These are phyloP conservation scores for Sarocladium kiliense DNA, from an alignment of 2,329 filamentous ascomycete genomes.

Conservation along the genomic window DNA sequence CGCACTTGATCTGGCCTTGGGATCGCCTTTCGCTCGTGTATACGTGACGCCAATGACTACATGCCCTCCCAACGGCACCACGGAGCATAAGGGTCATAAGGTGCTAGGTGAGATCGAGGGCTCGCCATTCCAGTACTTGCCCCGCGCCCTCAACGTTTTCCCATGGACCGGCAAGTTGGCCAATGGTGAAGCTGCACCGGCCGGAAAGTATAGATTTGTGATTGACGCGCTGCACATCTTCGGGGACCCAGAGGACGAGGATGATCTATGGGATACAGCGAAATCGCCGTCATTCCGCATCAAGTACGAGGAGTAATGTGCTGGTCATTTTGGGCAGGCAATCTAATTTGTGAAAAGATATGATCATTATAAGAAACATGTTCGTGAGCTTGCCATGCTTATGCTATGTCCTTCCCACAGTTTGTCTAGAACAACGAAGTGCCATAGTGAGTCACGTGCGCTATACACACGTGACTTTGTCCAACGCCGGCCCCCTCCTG, in stretches of 20 bases:
- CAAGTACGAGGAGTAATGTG: conserved; percentile 25
- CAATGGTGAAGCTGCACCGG: conserved; percentile 41
- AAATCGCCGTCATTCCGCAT: conserved; percentile 40
- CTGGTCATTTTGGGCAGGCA: not conserved
- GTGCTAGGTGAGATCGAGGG: conserved; percentile 36
- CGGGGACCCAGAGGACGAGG: conserved; percentile 35
- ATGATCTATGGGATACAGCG: conserved; percentile 40
- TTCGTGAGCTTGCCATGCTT: no score
- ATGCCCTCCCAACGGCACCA: not conserved
- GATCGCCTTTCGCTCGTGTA: conserved; percentile 14
- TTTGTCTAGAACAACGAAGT: no score
- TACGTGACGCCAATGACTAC: conserved; percentile 13
- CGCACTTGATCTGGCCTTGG: conserved; percentile 16
- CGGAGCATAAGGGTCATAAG: conserved; percentile 14
- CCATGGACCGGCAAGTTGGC: conserved; percentile 42
- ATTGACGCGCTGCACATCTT: conserved; percentile 46
- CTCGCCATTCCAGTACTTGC: conserved; percentile 32
- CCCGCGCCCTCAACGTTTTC: conserved; percentile 19
- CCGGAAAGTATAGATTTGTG: conserved; percentile 44
- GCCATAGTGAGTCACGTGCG: no score
- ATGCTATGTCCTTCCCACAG: no score
- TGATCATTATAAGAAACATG: not conserved
- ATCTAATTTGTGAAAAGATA: not conserved
- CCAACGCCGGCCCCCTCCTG: not conserved
- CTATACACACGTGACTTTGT: not conserved